Percentiles rank a stretch among this genome's conserved stretches.
Conservation (phyloP, 306 rosid species). For the Sophora flavescens region DNA sequence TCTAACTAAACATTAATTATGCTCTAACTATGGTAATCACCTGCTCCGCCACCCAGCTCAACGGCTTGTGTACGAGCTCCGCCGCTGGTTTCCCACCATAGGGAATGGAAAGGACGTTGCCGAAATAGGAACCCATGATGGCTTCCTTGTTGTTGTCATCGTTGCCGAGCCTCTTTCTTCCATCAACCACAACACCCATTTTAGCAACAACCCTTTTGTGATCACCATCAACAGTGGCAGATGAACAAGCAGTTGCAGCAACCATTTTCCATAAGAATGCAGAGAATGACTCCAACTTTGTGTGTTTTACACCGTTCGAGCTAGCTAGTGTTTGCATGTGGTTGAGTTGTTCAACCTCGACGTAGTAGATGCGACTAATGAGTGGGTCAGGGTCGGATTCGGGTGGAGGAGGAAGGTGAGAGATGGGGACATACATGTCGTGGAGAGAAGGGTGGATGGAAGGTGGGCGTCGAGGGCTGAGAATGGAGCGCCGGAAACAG, state of each 20-base stretch:
- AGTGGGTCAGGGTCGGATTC: constrained; percentile 26
- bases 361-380: constrained; percentile 66
- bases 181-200: constrained; percentile 81
- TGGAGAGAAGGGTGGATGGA: constrained; percentile 49
- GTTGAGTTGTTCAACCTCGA: constrained; percentile 46
- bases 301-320: constrained; percentile 36
- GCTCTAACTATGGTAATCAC: constrained; percentile 27
- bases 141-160: constrained; percentile 15
- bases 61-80: constrained; percentile 54
- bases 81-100: constrained; percentile 43
- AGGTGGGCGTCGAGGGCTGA: constrained; percentile 50
- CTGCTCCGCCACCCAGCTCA: constrained; percentile 54
- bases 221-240: not conserved
- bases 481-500: constrained; percentile 43
- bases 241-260: not conserved
- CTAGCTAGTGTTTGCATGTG: constrained; percentile 56
- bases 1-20: too few relatives aligned
- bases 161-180: constrained; percentile 57
- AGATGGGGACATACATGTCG: constrained; percentile 60
- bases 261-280: constrained; percentile 80
- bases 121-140: constrained; percentile 56
- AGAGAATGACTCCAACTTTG: constrained; percentile 65
- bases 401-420: constrained; percentile 43
- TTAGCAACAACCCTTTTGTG: constrained; percentile 42
- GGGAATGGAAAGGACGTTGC: constrained; percentile 75